Conservation (phyloP, 805 yeast genomes). For the Blastobotrys mokoenaii region DNA sequence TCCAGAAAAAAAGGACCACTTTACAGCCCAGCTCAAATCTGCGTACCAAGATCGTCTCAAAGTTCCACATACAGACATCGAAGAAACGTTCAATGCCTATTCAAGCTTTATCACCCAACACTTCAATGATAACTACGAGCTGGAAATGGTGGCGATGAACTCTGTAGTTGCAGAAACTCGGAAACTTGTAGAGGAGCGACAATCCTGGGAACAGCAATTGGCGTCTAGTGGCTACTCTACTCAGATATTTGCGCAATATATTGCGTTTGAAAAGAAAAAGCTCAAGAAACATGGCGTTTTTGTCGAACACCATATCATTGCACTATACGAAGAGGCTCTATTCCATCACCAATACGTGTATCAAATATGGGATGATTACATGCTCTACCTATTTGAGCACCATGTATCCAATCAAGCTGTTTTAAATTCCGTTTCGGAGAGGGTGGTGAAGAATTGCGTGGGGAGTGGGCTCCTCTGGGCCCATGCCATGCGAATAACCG, state of each 20-base stretch:
- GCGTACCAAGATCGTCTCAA: slow-evolving; percentile 18
- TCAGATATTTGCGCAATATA: slow-evolving; percentile 20
- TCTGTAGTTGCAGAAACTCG: slow-evolving; percentile 14
- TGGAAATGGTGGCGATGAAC: slow-evolving; percentile 20
- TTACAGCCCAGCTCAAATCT: slow-evolving; percentile 1
- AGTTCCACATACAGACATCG: slow-evolving; percentile 20
- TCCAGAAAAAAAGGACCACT: too few species aligned
- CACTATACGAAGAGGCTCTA: slow-evolving; percentile 24
- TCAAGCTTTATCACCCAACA: slow-evolving; percentile 22
- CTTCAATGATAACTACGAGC: slow-evolving; percentile 20
- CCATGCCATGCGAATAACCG: slow-evolving; percentile 11
- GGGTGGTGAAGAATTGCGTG: slow-evolving; percentile 22
- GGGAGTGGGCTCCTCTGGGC: slow-evolving; percentile 22
- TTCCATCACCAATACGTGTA: slow-evolving; percentile 8
- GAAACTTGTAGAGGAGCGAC: slow-evolving; percentile 7
- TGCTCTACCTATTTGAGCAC: slow-evolving; percentile 14
- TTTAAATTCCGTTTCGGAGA: slow-evolving; percentile 8
- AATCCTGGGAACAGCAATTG: slow-evolving; percentile 15
- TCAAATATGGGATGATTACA: slow-evolving; percentile 24
- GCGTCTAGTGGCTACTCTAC: slow-evolving; percentile 6
- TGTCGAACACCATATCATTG: slow-evolving; percentile 5
- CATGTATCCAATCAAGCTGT: too few species aligned
- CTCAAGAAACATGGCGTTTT: slow-evolving; percentile 9
- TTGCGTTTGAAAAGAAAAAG: slow-evolving; percentile 17
- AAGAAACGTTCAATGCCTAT: slow-evolving; percentile 21